Conservation (phyloP, 352 stramenopile species). For the Globisporangium radiosum region DNA sequence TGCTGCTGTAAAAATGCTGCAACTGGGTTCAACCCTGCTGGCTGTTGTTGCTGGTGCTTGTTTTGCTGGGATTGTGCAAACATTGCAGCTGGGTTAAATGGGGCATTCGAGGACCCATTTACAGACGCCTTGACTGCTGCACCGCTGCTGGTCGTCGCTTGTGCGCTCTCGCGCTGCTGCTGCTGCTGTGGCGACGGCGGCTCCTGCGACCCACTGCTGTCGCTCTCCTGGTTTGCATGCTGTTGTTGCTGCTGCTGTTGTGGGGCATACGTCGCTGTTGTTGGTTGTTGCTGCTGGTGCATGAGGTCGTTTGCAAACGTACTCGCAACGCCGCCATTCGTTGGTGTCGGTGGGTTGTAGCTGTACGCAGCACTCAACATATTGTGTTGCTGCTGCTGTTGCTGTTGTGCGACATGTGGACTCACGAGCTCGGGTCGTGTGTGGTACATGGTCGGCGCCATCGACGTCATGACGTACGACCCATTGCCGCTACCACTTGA, state of each 20-base stretch:
- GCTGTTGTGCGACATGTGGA: constrained; percentile 16
- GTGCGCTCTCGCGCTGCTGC: constrained; percentile 15
- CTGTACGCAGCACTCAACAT: constrained; percentile 15
- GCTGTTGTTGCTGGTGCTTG: constrained; percentile 10
- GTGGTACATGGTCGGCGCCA: constrained; percentile 29
- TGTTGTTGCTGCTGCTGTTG: constrained; percentile 14
- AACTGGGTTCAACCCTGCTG: constrained; percentile 28
- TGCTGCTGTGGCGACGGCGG: constrained; percentile 14
- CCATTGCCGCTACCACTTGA: constrained; percentile 17
- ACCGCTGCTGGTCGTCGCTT: background rate
- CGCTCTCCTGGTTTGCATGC: constrained; percentile 13
- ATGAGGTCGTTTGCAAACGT: constrained; percentile 36
- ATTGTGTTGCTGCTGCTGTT: constrained; percentile 10
- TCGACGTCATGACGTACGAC: constrained; percentile 22
- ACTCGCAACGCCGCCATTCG: constrained; percentile 20
- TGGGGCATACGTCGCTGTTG: constrained; percentile 10
- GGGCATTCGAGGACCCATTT: background rate
- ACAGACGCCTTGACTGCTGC: background rate
- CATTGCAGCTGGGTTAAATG: constrained; percentile 48
- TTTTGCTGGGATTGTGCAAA: constrained; percentile 40
- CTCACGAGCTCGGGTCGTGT: constrained; percentile 14
- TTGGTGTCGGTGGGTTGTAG: constrained; percentile 12
- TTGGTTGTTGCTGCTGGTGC: constrained; percentile 20
- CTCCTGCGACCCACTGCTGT: constrained; percentile 23
- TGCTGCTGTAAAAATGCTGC: constrained; percentile 52